Evolutionary conservation across 2,329 filamentous ascomycete species (phyloP), one percentile per base, ranked within the genome.

Genomic region (Calonectria fujianensis): DNA sequence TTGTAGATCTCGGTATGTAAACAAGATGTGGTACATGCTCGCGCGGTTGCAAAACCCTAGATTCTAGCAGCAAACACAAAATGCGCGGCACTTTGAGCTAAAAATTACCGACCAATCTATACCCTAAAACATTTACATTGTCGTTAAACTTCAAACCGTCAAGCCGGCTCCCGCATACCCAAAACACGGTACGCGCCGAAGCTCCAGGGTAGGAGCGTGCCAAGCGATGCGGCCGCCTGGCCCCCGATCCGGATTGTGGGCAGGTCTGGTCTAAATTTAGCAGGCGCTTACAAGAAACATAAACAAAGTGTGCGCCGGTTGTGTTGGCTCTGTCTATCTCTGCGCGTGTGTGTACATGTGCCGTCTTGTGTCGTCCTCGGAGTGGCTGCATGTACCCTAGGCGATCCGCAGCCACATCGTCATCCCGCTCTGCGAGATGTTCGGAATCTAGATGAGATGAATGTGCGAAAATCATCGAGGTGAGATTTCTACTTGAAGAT

Each of bases 211-310:
- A 64, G 39, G 59, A n/a, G 11, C 13, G 1, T 4, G 54, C 54
- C 54, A 59, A 59, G 54, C 54, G 20, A 37, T 59, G 54, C 54
- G 54, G 35, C 54, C 54, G 13, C 20, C 11, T 31, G 51, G 51
- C 24, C 29, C 3, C 51, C 51, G 24, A 48, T 64, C 32, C 27
- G 48, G 59, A 48, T 24, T 27, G 35, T 32, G 57, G 24, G 37
- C 37, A 18, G 29, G 37, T 31, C 29, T 32, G 2, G 35, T 41
- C 68, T 63, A 70, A 70, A 70, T 63, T 51, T 70, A 70, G 68
- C 51, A 51, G 31, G 54, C 68, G 68, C 68, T 69, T 69, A 69
- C 29, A 20, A 45, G 1, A 9, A 24, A 64, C 41, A 64, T 64
- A 64, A 45, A 29, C 37, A 64, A 3, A 20, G 37, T 20, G 37